phyloP scores from a whole-genome alignment of 1,284 basidiomycete species.

The Coriolopsis trogii region DNA sequence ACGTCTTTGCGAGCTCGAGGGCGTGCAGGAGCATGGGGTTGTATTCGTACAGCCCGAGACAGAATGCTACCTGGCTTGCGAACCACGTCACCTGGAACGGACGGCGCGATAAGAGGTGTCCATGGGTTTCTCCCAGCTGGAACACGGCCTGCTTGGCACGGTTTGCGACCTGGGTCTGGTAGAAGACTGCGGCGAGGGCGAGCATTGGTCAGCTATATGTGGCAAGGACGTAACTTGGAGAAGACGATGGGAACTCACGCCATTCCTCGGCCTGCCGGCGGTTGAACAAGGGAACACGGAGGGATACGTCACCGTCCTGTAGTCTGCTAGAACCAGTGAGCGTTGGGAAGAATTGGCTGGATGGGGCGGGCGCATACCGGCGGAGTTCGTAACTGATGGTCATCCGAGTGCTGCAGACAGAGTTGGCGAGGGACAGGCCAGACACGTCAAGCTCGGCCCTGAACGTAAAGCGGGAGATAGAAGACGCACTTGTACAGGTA shows the following conservation, averaged over 20 bases:
- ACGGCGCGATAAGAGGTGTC: slow-evolving; percentile 58
- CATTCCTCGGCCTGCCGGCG: slow-evolving; percentile 73
- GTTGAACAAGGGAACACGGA: slow-evolving; percentile 51
- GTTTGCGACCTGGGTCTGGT: slow-evolving; percentile 62
- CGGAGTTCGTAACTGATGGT: slow-evolving; percentile 66
- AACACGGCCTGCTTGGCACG: slow-evolving; percentile 54
- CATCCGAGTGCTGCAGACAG: slow-evolving; percentile 59
- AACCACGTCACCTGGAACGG: slow-evolving; percentile 78
- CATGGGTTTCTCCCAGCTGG: slow-evolving; percentile 48
- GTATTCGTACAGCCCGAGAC: slow-evolving; percentile 65
- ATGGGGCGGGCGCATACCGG: slow-evolving; percentile 48
- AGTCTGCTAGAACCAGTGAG: slow-evolving; percentile 34
- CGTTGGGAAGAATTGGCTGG: slow-evolving; percentile 19
- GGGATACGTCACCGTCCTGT: slow-evolving; percentile 35
- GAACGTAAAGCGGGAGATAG: slow-evolving; percentile 12
- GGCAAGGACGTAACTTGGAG: neutral
- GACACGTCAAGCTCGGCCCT: slow-evolving; percentile 6
- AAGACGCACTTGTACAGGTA: slow-evolving; percentile 72
- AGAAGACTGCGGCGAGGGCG: slow-evolving; percentile 47
- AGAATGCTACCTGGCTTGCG: slow-evolving; percentile 44
- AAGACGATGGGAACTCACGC: slow-evolving; percentile 70
- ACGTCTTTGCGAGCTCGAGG: slow-evolving; percentile 66
- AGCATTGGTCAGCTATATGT: neutral
- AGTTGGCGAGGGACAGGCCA: slow-evolving; percentile 2
- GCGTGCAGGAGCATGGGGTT: slow-evolving; percentile 60